phyloP scores from a whole-genome alignment of 371 early-diverging fungal species.

The Mucor sp. region DNA sequence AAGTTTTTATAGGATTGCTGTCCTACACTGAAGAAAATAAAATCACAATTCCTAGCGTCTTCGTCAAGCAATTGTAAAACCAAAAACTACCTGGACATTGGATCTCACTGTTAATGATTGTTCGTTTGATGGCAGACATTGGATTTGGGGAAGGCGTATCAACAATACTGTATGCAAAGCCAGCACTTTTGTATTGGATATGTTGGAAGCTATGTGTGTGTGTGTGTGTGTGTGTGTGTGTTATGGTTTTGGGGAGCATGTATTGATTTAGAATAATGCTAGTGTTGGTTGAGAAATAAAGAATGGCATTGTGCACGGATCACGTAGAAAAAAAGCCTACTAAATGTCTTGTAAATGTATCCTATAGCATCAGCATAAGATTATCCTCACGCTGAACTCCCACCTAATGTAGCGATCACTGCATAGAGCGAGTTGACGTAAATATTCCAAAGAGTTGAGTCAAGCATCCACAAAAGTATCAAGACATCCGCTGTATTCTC shows the following conservation, averaged over 20 bases:
- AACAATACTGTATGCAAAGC: neutral
- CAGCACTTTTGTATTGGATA: too few species aligned
- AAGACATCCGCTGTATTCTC: neutral
- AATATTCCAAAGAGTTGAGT: neutral
- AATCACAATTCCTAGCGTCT: slow-evolving; percentile 1
- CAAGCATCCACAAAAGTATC: neutral
- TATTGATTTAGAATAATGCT: too few species aligned
- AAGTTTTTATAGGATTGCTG: neutral
- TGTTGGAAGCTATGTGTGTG: too few species aligned
- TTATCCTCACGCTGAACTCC: neutral
- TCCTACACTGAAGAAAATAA: neutral
- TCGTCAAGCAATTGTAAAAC: neutral
- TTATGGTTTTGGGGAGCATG: too few species aligned
- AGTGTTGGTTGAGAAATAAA: neutral
- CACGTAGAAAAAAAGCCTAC: neutral
- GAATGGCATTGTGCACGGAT: neutral
- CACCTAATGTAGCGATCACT: neutral
- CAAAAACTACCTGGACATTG: neutral
- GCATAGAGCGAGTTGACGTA: too few species aligned
- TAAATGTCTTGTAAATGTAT: neutral
- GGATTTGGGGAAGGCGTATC: neutral
- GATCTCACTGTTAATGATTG: neutral
- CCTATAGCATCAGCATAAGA: neutral
- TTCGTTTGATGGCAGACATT: neutral
- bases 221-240: too few species aligned